Base-by-base conservation (phyloP, 1,139 yeast species). In the Saccharomyces pastorianus region DNA sequence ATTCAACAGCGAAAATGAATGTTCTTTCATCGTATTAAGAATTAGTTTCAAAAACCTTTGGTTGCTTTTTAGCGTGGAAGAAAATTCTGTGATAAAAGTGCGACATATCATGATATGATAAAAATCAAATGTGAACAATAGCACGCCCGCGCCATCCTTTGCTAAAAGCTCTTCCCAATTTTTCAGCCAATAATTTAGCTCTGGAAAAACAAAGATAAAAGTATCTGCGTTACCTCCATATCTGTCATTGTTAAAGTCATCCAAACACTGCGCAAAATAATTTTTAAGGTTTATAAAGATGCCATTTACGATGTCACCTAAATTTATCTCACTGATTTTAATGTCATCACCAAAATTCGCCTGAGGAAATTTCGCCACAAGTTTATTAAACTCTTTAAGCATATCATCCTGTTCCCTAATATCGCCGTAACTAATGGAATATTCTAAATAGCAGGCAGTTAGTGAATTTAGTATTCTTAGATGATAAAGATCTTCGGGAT, bases 291-390 rank as follows among this genome's bases (percentile, higher is more conserved):
- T 61, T 34, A 63, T 52, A 52, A 67, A 68, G 6, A 70, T 63
- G 27, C 58, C 51, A 42, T 66, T 66, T 1, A 69, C 66, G 27
- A 70, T 64, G 48, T 70, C 66, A 47, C 74, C 71, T n/a, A 78
- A 59, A 49, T 76, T 76, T 1, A 78, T 67, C 55, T 76, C 78
- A 13, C 80, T 74, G 14, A 76, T 72, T 56, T 77, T 77, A 31
- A 78, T 76, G 20, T 76, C 76, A 65, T 79, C 83, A 14, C 80
- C 81, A 54, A 75, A 64, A 14, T 75, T 76, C 1, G 78, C 73
- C 53, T 70, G 73, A 1, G 82, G 81, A 57, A 69, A 77, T 48
- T 72, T 69, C 2, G 77, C 65, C 0, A 77, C 72, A 38, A 77
- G 58, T 27, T 70, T 68, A 64, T 77, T 73, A 17, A 77, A 61